Evolutionary conservation across 176 grass and related monocot genomes (phyloP).

Genomic region (Zoysia pacifica): DNA sequence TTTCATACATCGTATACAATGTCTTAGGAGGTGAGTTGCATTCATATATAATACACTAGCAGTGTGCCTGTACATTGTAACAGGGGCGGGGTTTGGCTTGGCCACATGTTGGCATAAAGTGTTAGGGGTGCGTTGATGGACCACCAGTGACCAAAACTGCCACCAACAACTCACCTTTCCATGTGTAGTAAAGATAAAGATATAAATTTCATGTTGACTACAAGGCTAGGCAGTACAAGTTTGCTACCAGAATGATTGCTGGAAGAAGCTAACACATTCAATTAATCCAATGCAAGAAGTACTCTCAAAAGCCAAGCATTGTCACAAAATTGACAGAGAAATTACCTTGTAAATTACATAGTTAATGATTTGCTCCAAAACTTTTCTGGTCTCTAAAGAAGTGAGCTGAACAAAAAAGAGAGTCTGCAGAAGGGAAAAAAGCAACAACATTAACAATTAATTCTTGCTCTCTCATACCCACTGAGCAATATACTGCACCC

Average conservation of each 20-base stretch:
- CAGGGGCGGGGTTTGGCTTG: too few relatives aligned
- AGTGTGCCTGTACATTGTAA: too few relatives aligned
- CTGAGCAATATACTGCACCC: neutral
- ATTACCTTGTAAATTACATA: slow-evolving; percentile 62
- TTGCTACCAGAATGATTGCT: neutral
- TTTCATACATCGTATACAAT: neutral
- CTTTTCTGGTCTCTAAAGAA: slow-evolving; percentile 59
- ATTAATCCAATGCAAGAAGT: slow-evolving; percentile 27
- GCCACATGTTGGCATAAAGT: too few relatives aligned
- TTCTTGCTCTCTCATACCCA: slow-evolving; percentile 10
- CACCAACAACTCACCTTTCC: too few relatives aligned
- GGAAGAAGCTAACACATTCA: neutral
- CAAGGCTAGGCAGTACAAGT: slow-evolving; percentile 7
- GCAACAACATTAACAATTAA: slow-evolving; percentile 14
- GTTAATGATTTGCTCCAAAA: slow-evolving; percentile 64
- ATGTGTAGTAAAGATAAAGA: neutral
- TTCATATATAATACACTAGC: neutral
- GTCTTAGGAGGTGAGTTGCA: neutral
- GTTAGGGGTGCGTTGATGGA: too few relatives aligned
- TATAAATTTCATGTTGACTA: slow-evolving; percentile 14
- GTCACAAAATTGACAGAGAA: slow-evolving; percentile 1
- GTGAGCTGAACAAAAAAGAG: slow-evolving; percentile 61
- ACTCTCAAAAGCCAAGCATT: neutral
- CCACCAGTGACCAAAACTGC: too few relatives aligned
- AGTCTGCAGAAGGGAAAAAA: slow-evolving; percentile 41